A percentile compares a stretch with the other conserved stretches of the same genome.
phyloP scores from a whole-genome alignment of 495 filamentous ascomycete genomes.

The Talaromyces nanjingensis region DNA sequence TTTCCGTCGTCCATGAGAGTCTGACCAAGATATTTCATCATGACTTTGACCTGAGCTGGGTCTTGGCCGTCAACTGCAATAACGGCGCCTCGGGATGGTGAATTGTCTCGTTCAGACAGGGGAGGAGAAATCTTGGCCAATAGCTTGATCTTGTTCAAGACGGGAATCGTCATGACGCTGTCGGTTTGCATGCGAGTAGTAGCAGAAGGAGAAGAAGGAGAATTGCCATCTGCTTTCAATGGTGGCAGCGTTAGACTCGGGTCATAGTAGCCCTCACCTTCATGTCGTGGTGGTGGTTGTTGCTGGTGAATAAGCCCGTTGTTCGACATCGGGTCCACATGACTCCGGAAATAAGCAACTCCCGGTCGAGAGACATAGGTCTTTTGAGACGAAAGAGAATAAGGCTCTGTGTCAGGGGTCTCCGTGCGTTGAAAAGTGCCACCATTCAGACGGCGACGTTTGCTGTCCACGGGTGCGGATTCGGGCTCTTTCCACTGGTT shows the following conservation, averaged over 20 bases:
- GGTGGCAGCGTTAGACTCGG: conserved; percentile 52
- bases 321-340: conserved; percentile 22
- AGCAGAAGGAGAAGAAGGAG: conserved; percentile 8
- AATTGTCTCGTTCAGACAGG: conserved; percentile 35
- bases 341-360: conserved; percentile 21
- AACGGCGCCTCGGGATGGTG: conserved; percentile 55
- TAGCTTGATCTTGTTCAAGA: conserved; percentile 62
- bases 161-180: conserved; percentile 68
- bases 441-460: conserved; percentile 10
- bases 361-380: conserved; percentile 24
- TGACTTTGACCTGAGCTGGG: conserved; percentile 39
- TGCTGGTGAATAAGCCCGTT: conserved; percentile 15
- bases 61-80: conserved; percentile 78
- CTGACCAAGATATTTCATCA: conserved; percentile 55
- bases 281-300: neutral
- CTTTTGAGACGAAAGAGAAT: conserved; percentile 22
- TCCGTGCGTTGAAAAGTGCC: neutral
- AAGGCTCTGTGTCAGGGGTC: conserved; percentile 27
- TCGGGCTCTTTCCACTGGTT: conserved; percentile 8
- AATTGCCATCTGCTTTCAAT: conserved; percentile 36
- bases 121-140: conserved; percentile 63
- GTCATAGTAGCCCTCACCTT: conserved; percentile 20
- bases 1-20: conserved; percentile 50
- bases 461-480: neutral
- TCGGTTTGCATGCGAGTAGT: conserved; percentile 26